Base-by-base conservation (phyloP, 371 early-diverging fungal species). In the Syncephalastrum monosporum region DNA sequence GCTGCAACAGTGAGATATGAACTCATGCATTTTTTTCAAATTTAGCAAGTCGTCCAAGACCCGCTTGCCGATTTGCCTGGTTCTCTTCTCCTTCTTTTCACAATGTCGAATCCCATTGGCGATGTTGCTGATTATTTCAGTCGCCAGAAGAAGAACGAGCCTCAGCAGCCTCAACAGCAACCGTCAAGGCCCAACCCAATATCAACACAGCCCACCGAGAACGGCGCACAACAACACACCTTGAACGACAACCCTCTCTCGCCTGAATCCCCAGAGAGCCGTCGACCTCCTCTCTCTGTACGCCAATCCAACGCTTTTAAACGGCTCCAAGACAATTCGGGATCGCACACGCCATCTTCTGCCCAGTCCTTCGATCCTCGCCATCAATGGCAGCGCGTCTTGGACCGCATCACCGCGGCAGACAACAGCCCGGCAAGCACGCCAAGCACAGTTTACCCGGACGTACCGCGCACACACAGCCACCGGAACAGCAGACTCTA, bases 91-190 rank as follows among this genome's bases (percentile, higher is more conserved):
- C 27, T 49, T 49, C 38, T 33, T 33, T 33, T 33, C 29, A 42
- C 42, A 52, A 71, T 72, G 70, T 65, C 76, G 21, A 72, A 67
- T 49, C 69, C 76, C 15, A 68, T 71, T 51, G 65, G 68, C 56
- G 76, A 72, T 33, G 55, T 65, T 38, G 67, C 70, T 25, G 72
- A 68, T 23, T 72, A 70, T 45, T 75, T 68, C 64, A 41, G 55
- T 42, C 21, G n/a, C 27, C 59, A 61, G 60, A 68, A n/a, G 57
- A 53, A 29, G 14, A 27, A 51, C 8, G 44, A 47, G 45, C 17
- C 27, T 15, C 51, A 27, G 13, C 55, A 56, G 19, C 46, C 42
- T 33, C 43, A 23, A 29, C 25, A 55, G 27, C 23, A 24, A 33
- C 47, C 23, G 19, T 51, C 23, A 51, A 49, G 24, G 19, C 24